Conservation (phyloP, 192 early-diverging fungal species). For the Coemansia sp. region DNA sequence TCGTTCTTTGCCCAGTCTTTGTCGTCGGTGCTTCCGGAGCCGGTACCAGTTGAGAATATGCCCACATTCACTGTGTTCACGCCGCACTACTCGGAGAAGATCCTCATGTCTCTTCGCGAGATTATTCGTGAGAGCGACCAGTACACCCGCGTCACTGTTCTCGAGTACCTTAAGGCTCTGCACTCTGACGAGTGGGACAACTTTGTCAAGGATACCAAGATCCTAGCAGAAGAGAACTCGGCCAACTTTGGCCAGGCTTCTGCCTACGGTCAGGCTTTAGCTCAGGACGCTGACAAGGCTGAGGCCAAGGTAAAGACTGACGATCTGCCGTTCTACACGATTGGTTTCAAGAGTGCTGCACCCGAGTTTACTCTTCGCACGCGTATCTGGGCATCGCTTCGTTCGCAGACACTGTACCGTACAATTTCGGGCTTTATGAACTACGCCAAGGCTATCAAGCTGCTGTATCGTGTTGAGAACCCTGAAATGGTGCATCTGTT, state of each 20-base stretch:
- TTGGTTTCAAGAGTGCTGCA: conserved; percentile 78
- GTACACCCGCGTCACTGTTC: conserved; percentile 72
- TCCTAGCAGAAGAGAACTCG: conserved; percentile 67
- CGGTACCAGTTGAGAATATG: conserved; percentile 78
- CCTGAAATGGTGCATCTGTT: conserved; percentile 70
- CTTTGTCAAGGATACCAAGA: conserved; percentile 85
- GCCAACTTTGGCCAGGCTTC: conserved; percentile 54
- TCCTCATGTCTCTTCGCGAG: conserved; percentile 75
- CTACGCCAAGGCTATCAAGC: conserved; percentile 79
- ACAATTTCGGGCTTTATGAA: conserved; percentile 88
- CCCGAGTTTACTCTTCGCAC: conserved; percentile 82
- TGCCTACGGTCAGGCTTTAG: conserved; percentile 49
- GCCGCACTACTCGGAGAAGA: conserved; percentile 86
- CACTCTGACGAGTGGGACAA: conserved; percentile 86
- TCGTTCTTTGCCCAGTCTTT: conserved; percentile 85
- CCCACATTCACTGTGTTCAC: conserved; percentile 82
- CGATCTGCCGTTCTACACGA: conserved; percentile 76
- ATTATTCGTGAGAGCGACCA: conserved; percentile 82
- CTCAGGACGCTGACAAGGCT: conserved; percentile 56
- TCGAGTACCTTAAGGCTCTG: conserved; percentile 79
- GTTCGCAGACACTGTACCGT: conserved; percentile 82
- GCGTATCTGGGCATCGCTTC: conserved; percentile 84
- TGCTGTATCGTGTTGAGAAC: conserved; percentile 76
- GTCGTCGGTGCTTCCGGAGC: conserved; percentile 74
- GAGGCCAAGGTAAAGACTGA: conserved; percentile 68